These are phyloP conservation scores for Phalaenopsis hybrid DNA, from an alignment of 116 monocot genomes.

Conservation along the genomic window DNA sequence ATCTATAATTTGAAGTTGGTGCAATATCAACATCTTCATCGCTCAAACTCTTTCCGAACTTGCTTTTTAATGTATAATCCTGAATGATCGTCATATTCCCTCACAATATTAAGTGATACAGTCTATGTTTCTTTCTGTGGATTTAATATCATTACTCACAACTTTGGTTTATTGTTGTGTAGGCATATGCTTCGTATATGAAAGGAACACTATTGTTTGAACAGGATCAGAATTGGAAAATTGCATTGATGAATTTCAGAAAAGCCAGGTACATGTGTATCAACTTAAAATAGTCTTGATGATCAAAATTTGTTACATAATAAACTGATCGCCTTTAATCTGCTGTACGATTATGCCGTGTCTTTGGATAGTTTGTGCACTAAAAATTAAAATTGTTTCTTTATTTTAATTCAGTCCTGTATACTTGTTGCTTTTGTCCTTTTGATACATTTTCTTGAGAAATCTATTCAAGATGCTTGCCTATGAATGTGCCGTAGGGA, in stretches of 20 bases:
- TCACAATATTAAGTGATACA: not conserved
- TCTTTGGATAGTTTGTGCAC: not conserved
- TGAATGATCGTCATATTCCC: not conserved
- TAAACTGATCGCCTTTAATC: not conserved
- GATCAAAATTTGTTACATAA: not conserved
- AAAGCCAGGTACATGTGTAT: slow-evolving; percentile 67
- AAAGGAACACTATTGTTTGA: slow-evolving; percentile 92
- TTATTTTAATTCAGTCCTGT: not conserved
- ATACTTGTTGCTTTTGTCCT: not conserved
- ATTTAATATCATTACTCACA: not conserved
- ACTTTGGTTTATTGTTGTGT: slow-evolving; percentile 11
- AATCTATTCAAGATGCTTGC: not conserved
- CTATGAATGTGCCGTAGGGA: slow-evolving; percentile 48
- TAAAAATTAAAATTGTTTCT: not conserved
- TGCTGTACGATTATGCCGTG: not conserved
- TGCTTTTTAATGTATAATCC: not conserved
- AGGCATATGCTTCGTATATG: slow-evolving; percentile 99
- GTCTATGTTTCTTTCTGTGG: not conserved
- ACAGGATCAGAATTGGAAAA: slow-evolving; percentile 88
- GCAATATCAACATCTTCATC: not conserved
- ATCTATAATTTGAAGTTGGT: not conserved
- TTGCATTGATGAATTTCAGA: slow-evolving; percentile 80
- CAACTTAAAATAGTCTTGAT: not conserved
- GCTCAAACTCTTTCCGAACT: not conserved
- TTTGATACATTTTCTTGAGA: not conserved